phyloP scores from a whole-genome alignment of 148 eudicot genomes.

The Fagopyrum esculentum region DNA sequence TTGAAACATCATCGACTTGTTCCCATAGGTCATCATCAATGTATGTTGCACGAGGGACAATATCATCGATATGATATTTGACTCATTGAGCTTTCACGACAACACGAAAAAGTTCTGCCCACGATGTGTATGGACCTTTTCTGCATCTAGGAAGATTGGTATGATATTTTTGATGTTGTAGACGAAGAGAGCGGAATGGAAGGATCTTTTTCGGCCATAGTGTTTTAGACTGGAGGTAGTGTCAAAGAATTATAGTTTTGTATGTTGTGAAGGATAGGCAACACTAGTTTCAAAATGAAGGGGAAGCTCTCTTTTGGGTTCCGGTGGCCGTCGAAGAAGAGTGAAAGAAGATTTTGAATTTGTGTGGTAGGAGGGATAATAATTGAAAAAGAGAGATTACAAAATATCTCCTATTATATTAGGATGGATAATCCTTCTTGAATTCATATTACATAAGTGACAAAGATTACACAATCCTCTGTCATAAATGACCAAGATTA shows the following conservation, averaged over 20 bases:
- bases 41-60: too few relatives aligned
- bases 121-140: not conserved
- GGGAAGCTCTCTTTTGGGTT: not conserved
- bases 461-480: too few relatives aligned
- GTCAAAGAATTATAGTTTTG: too few relatives aligned
- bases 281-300: not conserved
- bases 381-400: too few relatives aligned
- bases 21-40: slow-evolving; percentile 12
- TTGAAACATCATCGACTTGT: slow-evolving; percentile 12
- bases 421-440: not conserved
- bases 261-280: not conserved
- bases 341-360: not conserved
- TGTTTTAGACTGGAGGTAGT: too few relatives aligned
- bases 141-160: not conserved
- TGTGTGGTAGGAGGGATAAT: too few relatives aligned
- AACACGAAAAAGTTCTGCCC: not conserved
- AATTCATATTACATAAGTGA: too few relatives aligned
- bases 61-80: not conserved
- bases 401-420: too few relatives aligned
- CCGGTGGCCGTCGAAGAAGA: not conserved
- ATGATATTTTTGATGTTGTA: not conserved
- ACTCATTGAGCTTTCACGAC: not conserved
- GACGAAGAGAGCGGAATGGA: not conserved
- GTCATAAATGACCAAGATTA: too few relatives aligned
- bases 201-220: not conserved